Conservation (phyloP, 495 filamentous ascomycete species). For the Xylaria longipes region DNA sequence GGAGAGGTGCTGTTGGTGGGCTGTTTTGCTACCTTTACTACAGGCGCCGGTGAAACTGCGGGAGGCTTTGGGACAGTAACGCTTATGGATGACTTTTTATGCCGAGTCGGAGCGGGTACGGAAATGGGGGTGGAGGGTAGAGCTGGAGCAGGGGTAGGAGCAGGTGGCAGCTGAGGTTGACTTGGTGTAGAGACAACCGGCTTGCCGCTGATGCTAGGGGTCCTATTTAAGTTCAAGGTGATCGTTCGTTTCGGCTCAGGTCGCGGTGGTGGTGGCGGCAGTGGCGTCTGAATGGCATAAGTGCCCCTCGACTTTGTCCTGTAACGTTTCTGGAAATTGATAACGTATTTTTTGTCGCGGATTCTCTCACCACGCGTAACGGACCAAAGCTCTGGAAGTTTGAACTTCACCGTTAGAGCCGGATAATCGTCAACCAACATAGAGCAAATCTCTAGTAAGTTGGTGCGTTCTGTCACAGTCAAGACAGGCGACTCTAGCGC, state of each 20-base stretch:
- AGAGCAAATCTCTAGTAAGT: slow-evolving; percentile 76
- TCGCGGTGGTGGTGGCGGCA: slow-evolving; percentile 28
- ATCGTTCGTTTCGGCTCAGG: slow-evolving; percentile 43
- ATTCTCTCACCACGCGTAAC: slow-evolving; percentile 55
- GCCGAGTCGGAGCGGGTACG: slow-evolving; percentile 4
- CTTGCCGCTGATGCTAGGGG: slow-evolving; percentile 31
- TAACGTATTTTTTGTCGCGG: slow-evolving; percentile 34
- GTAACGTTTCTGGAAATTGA: slow-evolving; percentile 43
- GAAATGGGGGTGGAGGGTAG: not conserved
- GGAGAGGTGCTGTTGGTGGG: not conserved
- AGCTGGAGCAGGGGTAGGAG: slow-evolving; percentile 4
- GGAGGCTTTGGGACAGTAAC: slow-evolving; percentile 26
- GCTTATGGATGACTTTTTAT: slow-evolving; percentile 27
- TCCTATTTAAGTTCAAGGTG: slow-evolving; percentile 36
- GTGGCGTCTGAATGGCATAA: slow-evolving; percentile 27
- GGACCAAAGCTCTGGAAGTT: slow-evolving; percentile 74
- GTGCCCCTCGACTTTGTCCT: slow-evolving; percentile 42
- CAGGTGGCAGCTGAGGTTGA: slow-evolving; percentile 22
- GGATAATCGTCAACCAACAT: slow-evolving; percentile 73
- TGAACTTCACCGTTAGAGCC: slow-evolving; percentile 66
- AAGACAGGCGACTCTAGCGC: slow-evolving; percentile 73
- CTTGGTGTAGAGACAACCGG: slow-evolving; percentile 25
- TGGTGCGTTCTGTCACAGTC: slow-evolving; percentile 73
- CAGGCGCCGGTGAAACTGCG: slow-evolving; percentile 20
- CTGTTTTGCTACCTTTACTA: slow-evolving; percentile 14